phyloP scores from a whole-genome alignment of 495 filamentous ascomycete species.

The Penicillium cosmopolitanum region DNA sequence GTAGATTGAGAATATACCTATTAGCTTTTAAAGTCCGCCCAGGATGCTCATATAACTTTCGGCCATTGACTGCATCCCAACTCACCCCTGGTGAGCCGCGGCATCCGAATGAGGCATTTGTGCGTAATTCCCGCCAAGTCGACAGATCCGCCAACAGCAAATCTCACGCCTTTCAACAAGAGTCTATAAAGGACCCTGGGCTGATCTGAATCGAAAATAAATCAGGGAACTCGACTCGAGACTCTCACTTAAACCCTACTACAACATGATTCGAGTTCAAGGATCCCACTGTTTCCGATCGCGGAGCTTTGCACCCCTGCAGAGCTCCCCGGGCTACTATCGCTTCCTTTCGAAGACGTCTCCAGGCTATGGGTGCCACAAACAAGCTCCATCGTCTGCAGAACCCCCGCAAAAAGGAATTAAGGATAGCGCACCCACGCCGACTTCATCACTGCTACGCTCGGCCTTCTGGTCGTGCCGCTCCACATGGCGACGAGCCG shows the following conservation, averaged over 20 bases:
- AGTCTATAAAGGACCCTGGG: background rate
- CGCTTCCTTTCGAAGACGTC: background rate
- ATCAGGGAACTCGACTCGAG: background rate
- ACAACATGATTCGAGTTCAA: background rate
- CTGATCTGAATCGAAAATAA: background rate
- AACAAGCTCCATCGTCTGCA: background rate
- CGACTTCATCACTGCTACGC: background rate
- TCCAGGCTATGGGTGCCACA: background rate
- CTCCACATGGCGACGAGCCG: conserved; percentile 41
- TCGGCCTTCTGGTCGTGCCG: conserved; percentile 38
- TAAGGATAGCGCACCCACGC: background rate
- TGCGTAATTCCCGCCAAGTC: too few species aligned
- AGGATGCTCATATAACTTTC: too few species aligned
- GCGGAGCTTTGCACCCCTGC: background rate
- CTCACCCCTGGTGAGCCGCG: too few species aligned
- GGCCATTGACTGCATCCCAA: too few species aligned
- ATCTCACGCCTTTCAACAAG: background rate
- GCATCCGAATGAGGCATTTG: too few species aligned
- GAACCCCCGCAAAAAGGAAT: background rate
- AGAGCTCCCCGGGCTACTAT: background rate
- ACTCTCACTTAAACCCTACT: background rate
- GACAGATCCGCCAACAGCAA: background rate
- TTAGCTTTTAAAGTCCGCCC: too few species aligned
- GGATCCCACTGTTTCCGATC: background rate
- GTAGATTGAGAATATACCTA: too few species aligned